Conservation (phyloP, 176 grass and related monocot genomes). For the Guadua angustifolia region DNA sequence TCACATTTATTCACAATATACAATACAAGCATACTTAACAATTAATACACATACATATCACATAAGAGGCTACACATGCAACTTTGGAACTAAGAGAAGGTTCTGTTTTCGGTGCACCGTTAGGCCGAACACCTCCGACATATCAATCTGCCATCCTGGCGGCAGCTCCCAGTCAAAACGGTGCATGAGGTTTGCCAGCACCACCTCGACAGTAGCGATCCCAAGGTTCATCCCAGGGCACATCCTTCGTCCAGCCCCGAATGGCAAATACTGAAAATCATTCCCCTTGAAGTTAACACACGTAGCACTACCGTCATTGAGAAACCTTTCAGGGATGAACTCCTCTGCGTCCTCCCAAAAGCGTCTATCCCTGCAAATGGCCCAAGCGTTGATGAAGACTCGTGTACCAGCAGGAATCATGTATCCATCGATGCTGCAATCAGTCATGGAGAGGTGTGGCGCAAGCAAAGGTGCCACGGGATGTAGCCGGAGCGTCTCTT, state of each 20-base stretch:
- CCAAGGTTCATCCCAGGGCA: background rate
- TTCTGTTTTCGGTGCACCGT: conserved; percentile 36
- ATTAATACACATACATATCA: too few species aligned
- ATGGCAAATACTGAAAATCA: conserved; percentile 1
- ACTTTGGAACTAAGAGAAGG: conserved; percentile 37
- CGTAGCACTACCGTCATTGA: background rate
- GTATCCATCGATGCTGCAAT: background rate
- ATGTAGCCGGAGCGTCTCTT: background rate
- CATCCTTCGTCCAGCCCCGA: background rate
- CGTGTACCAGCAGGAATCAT: background rate
- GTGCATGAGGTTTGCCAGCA: background rate
- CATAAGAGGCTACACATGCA: background rate
- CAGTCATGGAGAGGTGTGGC: background rate
- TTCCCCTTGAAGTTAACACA: background rate
- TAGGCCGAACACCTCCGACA: conserved; percentile 52
- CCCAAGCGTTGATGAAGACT: background rate
- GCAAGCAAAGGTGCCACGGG: background rate
- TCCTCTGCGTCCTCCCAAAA: background rate
- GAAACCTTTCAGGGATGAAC: conserved; percentile 1
- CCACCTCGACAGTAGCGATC: background rate
- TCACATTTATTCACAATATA: too few species aligned
- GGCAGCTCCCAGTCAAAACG: conserved; percentile 4
- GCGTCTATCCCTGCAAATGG: background rate
- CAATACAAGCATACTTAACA: too few species aligned
- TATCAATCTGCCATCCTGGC: conserved; percentile 17